Percentiles rank a stretch among this genome's conserved stretches.
These are phyloP conservation scores for Rhodotorula sp. DNA, from an alignment of 1,284 basidiomycete genomes.

Conservation along the genomic window DNA sequence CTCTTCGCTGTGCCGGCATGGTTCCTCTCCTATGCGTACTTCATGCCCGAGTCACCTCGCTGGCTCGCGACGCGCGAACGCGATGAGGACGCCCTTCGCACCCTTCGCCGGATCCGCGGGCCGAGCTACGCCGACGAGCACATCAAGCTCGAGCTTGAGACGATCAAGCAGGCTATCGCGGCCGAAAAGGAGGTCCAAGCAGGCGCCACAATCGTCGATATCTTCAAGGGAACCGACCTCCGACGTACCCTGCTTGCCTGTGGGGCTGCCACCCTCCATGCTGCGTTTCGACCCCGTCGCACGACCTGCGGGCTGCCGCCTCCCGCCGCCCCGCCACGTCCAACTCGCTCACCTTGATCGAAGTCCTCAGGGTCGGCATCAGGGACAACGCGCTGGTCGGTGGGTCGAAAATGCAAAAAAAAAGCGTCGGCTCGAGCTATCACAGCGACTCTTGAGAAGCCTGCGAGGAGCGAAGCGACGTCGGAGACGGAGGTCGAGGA, in stretches of 20 bases:
- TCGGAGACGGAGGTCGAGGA: no score
- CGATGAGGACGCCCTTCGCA: background rate
- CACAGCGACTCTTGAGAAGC: no score
- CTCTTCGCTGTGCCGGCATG: conserved; percentile 7
- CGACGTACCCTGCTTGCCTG: conserved; percentile 3
- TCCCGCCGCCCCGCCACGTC: no score
- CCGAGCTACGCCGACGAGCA: background rate
- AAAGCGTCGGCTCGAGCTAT: no score
- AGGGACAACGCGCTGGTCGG: no score
- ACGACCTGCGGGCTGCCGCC: no score
- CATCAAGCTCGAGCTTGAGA: background rate
- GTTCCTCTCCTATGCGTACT: background rate
- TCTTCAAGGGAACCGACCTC: conserved; percentile 10
- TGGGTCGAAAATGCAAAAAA: no score
- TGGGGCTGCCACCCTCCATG: conserved; percentile 1
- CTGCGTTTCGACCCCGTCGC: no score
- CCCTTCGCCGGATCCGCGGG: background rate
- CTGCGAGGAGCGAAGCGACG: no score
- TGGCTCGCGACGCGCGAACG: conserved; percentile 4
- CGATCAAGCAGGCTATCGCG: background rate
- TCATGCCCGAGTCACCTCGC: conserved; percentile 13
- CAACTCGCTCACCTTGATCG: no score
- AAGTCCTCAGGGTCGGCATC: no score
- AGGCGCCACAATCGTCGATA: conserved; percentile 1
- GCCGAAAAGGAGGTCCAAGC: background rate